A percentile compares a stretch with the other conserved stretches of the same genome.
Evolutionary conservation across 371 early-diverging fungal species (phyloP).

Genomic region (Paraphysoderma sedebokerense): DNA sequence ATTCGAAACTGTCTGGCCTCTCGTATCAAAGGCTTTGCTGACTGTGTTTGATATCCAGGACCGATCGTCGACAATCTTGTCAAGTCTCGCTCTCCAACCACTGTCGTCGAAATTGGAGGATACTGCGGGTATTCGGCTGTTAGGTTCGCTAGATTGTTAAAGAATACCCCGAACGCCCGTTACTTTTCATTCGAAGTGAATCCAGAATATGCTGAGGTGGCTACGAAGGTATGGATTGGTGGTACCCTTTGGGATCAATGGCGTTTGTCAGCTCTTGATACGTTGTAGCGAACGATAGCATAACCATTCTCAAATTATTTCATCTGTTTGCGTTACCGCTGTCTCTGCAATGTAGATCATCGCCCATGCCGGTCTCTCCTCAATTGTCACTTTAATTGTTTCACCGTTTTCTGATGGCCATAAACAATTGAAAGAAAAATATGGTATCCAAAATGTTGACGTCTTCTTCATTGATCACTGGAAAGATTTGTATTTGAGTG

Average conservation of each 20-base stretch:
- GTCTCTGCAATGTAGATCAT: no score
- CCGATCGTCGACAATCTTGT: not conserved
- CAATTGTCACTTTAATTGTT: not conserved
- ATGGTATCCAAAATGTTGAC: conserved; percentile 2
- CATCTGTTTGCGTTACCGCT: no score
- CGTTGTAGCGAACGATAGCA: no score
- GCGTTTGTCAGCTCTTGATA: no score
- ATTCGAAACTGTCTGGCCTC: no score
- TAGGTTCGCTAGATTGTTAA: conserved; percentile 4
- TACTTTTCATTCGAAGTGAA: conserved; percentile 5
- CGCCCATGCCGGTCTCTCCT: not conserved
- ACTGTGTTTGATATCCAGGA: not conserved
- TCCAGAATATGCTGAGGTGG: not conserved
- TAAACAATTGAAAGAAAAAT: not conserved
- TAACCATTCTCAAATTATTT: no score
- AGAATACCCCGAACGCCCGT: not conserved
- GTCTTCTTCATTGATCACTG: conserved; percentile 6
- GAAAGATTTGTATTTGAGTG: conserved; percentile 2
- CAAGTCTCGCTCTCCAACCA: conserved; percentile 1
- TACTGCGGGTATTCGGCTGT: conserved; percentile 8
- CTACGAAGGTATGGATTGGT: not conserved
- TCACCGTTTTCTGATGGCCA: not conserved
- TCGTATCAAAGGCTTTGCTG: conserved; percentile 2
- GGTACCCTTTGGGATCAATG: not conserved
- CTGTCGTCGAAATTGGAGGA: conserved; percentile 4